Base-by-base conservation (phyloP, 2,329 filamentous ascomycete genomes). In the Madurella mycetomatis region DNA sequence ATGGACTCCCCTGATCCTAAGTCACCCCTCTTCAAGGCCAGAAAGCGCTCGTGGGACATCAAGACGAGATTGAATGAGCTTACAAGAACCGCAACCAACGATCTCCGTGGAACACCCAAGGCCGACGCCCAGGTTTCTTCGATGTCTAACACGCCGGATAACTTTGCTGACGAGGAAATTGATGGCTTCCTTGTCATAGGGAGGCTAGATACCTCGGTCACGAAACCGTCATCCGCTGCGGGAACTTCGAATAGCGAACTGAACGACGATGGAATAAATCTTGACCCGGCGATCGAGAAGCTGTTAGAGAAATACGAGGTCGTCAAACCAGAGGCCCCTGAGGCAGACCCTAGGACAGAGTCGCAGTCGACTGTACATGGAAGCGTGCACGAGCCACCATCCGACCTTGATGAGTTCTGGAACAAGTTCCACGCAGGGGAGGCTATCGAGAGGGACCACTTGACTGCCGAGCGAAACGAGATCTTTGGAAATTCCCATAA, bases 11-110 rank as follows among this genome's bases (percentile, higher is more conserved):
- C 81, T 8, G 75, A 79, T 1, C 75, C 78, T 4, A 77, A 83
- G 41, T 81, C 84, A 2, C 72, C 79, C 1, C 73, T 90, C 2
- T 81, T 88, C 67, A 73, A 78, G 42, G 77, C 81, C 42, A 84
- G 90, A 30, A 79, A 85, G 57, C 76, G 86, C 57, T 83, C 83
- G 43, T 96, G 92, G 92, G 79, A 81, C 44, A 83, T 87, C 70
- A 67, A 65, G 55, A 60, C 42, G 30, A 62, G 56, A 15, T 42
- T 53, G 18, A 61, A 59, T 17, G 59, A 64, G 53, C 45, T 58
- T 7, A 32, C 30, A 15, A 32, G 19, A 15, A 5, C 55, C 1
- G 37, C 48, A 11, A 49, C 18, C 9, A 56, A 47, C 18, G 51
- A 37, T 34, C 43, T 19, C 4, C n/a, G 16, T 2, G 39, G 42